Percentiles rank a stretch among this genome's conserved stretches.
phyloP scores from a whole-genome alignment of 345 rosid species.

The Salix viminalis region DNA sequence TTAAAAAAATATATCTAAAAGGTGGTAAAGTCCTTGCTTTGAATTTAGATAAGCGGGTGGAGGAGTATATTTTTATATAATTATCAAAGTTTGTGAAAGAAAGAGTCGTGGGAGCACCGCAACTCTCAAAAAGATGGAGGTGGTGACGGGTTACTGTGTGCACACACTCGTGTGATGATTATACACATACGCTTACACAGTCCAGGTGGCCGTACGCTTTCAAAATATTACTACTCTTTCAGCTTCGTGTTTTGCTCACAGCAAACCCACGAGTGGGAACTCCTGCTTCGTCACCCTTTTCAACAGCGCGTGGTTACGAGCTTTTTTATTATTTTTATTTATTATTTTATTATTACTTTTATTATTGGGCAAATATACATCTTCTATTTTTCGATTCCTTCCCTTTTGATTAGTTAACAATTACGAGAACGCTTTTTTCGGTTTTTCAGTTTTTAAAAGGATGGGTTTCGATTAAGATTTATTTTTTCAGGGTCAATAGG shows the following conservation, averaged over 20 bases:
- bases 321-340: too few species aligned
- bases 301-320: too few species aligned
- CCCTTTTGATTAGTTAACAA: too few species aligned
- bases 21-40: not conserved
- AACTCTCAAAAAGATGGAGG: slow-evolving; percentile 31
- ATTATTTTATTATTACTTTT: too few species aligned
- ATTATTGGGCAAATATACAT: too few species aligned
- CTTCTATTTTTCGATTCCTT: too few species aligned
- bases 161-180: not conserved
- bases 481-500: too few species aligned
- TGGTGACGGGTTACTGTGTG: slow-evolving; percentile 6
- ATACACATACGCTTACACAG: not conserved
- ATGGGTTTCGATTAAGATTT: too few species aligned
- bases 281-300: too few species aligned
- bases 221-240: not conserved
- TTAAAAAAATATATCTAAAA: not conserved
- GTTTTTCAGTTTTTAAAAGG: too few species aligned
- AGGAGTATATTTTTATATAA: not conserved
- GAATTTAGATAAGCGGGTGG: not conserved
- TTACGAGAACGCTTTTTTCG: too few species aligned
- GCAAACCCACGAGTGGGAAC: not conserved
- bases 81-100: not conserved
- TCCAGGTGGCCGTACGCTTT: not conserved
- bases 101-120: slow-evolving; percentile 62
- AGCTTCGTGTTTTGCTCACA: not conserved